Evolutionary conservation across 495 filamentous ascomycete genomes (phyloP).

Genomic region (Penicillium dipodomyicola): DNA sequence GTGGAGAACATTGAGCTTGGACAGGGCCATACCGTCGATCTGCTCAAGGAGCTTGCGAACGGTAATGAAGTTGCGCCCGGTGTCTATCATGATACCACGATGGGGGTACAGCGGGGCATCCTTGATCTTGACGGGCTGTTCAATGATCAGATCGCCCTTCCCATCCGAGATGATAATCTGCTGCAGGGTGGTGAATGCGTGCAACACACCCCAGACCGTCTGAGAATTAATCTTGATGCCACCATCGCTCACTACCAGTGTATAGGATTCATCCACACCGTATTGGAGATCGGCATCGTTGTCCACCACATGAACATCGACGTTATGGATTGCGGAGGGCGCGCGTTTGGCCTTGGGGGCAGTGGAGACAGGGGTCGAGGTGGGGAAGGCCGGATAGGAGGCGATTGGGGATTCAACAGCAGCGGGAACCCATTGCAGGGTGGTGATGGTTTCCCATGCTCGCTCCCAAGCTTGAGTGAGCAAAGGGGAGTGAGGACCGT

Average conservation of each 20-base stretch:
- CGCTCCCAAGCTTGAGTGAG: conserved; percentile 48
- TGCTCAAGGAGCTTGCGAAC: conserved; percentile 50
- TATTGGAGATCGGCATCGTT: conserved; percentile 46
- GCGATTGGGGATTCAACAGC: conserved; percentile 50
- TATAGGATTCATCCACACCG: conserved; percentile 59
- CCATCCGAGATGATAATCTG: conserved; percentile 52
- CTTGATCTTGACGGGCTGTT: conserved; percentile 48
- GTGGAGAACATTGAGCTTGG: conserved; percentile 53
- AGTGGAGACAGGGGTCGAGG: conserved; percentile 29
- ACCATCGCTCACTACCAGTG: conserved; percentile 40
- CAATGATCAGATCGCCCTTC: conserved; percentile 44
- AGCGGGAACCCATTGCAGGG: conserved; percentile 52
- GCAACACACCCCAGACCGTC: conserved; percentile 55
- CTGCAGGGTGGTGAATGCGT: conserved; percentile 58
- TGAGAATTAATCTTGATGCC: conserved; percentile 47
- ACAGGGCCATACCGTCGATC: conserved; percentile 50
- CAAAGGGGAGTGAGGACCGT: conserved; percentile 28
- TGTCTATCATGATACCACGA: conserved; percentile 53
- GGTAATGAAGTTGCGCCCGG: conserved; percentile 50
- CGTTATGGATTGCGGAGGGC: conserved; percentile 26
- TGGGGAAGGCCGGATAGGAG: conserved; percentile 48
- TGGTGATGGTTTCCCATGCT: conserved; percentile 43
- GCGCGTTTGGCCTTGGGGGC: conserved; percentile 38
- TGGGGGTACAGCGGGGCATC: conserved; percentile 50
- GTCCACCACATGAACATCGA: conserved; percentile 45